These are phyloP conservation scores for Paradendryphiella salina DNA, from an alignment of 2,329 filamentous ascomycete species.

Conservation along the genomic window DNA sequence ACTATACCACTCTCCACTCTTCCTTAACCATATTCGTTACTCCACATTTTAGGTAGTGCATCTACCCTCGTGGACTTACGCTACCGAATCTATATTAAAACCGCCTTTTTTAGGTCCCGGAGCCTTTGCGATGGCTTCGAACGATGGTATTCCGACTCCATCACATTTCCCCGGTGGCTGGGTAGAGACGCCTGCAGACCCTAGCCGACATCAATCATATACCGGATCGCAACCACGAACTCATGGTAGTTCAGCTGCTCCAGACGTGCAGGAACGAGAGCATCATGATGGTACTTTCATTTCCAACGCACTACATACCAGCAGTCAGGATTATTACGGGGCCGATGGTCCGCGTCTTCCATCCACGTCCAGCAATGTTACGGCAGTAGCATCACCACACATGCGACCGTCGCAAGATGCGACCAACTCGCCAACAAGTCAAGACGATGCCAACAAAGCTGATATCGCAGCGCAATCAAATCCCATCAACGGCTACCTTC, in stretches of 20 bases:
- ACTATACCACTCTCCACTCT: constrained; percentile 1
- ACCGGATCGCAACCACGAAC: constrained; percentile 19
- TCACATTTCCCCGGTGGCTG: constrained; percentile 43
- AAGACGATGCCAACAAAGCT: background rate
- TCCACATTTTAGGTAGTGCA: background rate
- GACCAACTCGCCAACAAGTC: background rate
- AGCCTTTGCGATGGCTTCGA: constrained; percentile 29
- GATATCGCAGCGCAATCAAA: background rate
- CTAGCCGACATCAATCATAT: constrained; percentile 30
- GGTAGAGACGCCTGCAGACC: constrained; percentile 42
- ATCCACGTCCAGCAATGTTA: constrained; percentile 18
- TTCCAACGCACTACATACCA: constrained; percentile 27
- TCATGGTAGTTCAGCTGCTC: constrained; percentile 5
- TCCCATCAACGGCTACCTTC: background rate
- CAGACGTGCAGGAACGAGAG: constrained; percentile 1
- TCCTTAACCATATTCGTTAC: background rate
- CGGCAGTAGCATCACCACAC: constrained; percentile 14
- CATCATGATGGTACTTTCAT: constrained; percentile 16
- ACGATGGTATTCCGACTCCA: constrained; percentile 41
- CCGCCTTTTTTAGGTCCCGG: constrained; percentile 2
- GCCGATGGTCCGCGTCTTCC: constrained; percentile 12
- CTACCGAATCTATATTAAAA: background rate
- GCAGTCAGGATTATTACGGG: constrained; percentile 19
- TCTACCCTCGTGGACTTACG: background rate
- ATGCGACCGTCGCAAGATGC: constrained; percentile 1